Evolutionary conservation across 2,329 filamentous ascomycete species (phyloP), one percentile per base, ranked within the genome.

Genomic region (Trichoderma endophyticum): DNA sequence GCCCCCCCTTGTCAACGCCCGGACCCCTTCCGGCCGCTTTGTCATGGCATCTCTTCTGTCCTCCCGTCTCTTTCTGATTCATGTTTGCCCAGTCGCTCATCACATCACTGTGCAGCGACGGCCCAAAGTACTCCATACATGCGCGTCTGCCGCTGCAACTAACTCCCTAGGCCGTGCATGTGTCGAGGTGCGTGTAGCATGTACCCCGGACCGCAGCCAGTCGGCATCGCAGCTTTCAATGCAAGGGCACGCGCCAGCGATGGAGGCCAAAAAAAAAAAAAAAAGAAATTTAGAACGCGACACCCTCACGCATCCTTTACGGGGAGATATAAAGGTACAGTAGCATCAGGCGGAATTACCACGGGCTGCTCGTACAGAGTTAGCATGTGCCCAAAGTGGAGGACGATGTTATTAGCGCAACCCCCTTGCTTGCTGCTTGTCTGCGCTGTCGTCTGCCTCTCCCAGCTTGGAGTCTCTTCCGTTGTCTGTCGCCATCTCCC

Each of bases 111-210:
- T 59, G 65, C 62, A 65, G 36, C 61, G 28, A 56, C n/a, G 15
- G 8, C 18, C 26, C 34, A 21, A 39, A 32, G 32, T 30, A 68
- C 65, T 60, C 65, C 65, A 68, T 68, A 60, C 36, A 32, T 68
- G 65, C 65, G 65, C 56, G 65, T 60, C 65, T 68, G 56, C 65
- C 65, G 65, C 65, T 68, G 65, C 65, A 68, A 30, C 65, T 60
- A 60, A 34, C 51, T 28, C 64, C 64, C 28, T 67, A 48, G 36
- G 43, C 26, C 36, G 56, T 60, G 65, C 65, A 68, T 68, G 26
- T 60, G 65, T 30, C 39, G 65, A 39, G 57, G 54, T 62, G 54
- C 57, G 18, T 60, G 28, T 60, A 12, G n/a, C 28, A 24, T 30
- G 57, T 60, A 57, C 64, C 54, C 64, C 64, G 39, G 56, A 43